phyloP scores from a whole-genome alignment of 371 early-diverging fungal species.

The Mucor racemosus region DNA sequence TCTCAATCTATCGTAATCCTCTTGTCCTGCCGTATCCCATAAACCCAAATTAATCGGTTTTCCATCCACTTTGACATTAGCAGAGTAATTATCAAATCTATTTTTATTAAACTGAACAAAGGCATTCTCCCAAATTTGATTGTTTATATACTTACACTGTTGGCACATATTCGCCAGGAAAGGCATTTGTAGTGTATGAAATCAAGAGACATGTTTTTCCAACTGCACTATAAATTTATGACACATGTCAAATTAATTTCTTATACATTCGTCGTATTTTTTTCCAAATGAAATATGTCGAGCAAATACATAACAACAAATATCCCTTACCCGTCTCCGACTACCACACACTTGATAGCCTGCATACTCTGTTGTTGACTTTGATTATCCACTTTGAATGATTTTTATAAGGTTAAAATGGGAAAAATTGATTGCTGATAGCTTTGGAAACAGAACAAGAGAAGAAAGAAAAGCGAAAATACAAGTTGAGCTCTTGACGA shows the following conservation, averaged over 20 bases:
- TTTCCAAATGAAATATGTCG: conserved; percentile 42
- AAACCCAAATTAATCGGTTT: conserved; percentile 91
- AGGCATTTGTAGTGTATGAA: conserved; percentile 95
- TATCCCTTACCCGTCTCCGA: conserved; percentile 85
- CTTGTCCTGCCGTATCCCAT: conserved; percentile 99
- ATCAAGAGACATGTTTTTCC: conserved; percentile 96
- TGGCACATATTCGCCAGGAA: conserved; percentile 96
- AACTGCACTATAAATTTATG: conserved; percentile 66
- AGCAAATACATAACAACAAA: neutral
- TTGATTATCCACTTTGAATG: conserved; percentile 25
- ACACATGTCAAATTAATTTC: neutral
- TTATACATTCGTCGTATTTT: neutral
- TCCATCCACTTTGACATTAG: conserved; percentile 93
- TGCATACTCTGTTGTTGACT: conserved; percentile 69
- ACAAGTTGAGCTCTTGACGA: neutral
- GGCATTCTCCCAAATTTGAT: neutral
- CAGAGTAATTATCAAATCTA: conserved; percentile 94
- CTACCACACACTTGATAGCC: conserved; percentile 97
- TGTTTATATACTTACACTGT: conserved; percentile 76
- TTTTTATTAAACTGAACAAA: neutral
- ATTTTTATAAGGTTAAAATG: neutral
- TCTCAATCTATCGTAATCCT: conserved; percentile 94
- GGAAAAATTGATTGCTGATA: neutral
- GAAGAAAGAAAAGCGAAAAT: conserved; percentile 4
- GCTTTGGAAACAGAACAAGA: neutral